These are phyloP conservation scores for Verticillium longisporum DNA, from an alignment of 2,329 filamentous ascomycete genomes.

Conservation along the genomic window DNA sequence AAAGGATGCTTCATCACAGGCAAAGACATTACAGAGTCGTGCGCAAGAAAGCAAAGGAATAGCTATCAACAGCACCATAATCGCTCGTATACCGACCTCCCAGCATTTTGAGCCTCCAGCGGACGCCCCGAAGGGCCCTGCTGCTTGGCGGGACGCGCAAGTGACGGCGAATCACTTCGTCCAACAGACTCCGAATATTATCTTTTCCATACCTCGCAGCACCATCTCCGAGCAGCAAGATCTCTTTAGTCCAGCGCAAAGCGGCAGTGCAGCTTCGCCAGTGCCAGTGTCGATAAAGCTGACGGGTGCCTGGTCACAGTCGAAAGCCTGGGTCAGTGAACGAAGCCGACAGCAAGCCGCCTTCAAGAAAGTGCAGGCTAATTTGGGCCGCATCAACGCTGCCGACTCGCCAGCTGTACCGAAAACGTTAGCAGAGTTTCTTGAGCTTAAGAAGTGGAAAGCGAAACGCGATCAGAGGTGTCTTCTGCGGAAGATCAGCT, in stretches of 20 bases:
- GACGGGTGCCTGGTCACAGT: background rate
- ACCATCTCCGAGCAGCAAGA: background rate
- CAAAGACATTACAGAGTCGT: background rate
- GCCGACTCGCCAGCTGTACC: background rate
- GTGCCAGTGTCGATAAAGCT: background rate
- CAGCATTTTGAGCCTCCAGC: background rate
- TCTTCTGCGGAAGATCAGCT: background rate
- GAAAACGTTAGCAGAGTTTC: background rate
- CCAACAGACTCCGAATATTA: background rate
- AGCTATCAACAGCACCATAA: no score
- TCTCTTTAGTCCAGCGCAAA: background rate
- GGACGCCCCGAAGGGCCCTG: background rate
- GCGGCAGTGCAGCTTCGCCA: background rate
- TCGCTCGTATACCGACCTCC: background rate
- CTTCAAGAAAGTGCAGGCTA: background rate
- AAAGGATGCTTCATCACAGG: background rate
- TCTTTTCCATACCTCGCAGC: background rate
- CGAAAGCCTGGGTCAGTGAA: background rate
- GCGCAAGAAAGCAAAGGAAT: background rate
- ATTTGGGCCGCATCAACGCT: background rate
- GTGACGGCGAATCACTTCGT: background rate
- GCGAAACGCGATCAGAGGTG: background rate
- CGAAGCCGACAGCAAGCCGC: background rate
- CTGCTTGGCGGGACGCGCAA: background rate
- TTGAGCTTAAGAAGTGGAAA: background rate